Percentiles rank a stretch among this genome's conserved stretches.
Evolutionary conservation across 352 stramenopile genomes (phyloP).

Genomic region (Phytophthora citrophthora): DNA sequence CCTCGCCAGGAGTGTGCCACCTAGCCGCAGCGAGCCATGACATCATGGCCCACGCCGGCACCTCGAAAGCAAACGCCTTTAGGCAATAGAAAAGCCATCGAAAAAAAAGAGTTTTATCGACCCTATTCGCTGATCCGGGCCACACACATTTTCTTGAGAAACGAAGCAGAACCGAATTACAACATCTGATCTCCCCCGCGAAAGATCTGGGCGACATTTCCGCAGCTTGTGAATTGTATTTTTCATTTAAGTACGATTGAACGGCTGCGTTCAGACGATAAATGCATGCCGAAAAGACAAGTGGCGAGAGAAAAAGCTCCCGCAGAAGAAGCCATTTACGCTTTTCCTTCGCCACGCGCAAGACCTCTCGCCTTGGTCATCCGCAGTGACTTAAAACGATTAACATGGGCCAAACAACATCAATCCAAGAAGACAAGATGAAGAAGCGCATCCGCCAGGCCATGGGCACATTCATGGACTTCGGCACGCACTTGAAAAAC

Average conservation of each 20-base stretch:
- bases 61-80: constrained; percentile 15
- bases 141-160: constrained; percentile 19
- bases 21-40: constrained; percentile 17
- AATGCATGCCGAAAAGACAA: constrained; percentile 14
- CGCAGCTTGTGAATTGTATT: constrained; percentile 25
- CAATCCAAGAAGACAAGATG: constrained; percentile 76
- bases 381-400: not conserved
- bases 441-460: constrained; percentile 69
- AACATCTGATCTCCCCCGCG: not conserved
- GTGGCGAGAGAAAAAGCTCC: constrained; percentile 5
- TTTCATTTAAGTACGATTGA: no score
- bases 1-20: not conserved
- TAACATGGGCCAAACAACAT: constrained; percentile 74
- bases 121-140: constrained; percentile 10
- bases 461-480: constrained; percentile 78
- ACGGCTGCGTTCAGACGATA: no score
- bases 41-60: constrained; percentile 11
- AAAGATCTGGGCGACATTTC: constrained; percentile 7
- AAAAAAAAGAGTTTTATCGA: not conserved
- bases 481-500: constrained; percentile 72
- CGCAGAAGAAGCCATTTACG: constrained; percentile 27
- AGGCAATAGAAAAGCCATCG: constrained; percentile 17
- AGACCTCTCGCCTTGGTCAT: not conserved
- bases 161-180: constrained; percentile 32
- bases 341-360: constrained; percentile 26